Base-by-base conservation (phyloP, 495 filamentous ascomycete species). In the Aspergillus ostianus region DNA sequence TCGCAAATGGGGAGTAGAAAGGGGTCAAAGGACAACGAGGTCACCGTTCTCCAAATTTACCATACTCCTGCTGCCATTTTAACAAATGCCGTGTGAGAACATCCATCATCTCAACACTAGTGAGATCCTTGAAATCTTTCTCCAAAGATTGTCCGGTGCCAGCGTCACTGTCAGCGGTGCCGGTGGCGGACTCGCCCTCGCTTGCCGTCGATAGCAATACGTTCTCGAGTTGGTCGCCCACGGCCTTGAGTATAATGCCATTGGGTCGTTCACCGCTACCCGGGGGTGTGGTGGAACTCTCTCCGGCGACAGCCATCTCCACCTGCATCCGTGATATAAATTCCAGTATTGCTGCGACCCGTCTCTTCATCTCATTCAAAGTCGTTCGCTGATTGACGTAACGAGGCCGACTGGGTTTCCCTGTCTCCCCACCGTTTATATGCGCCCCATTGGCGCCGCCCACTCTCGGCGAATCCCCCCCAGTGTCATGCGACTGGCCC, bases 281-380 rank as follows among this genome's bases (percentile, higher is more conserved):
- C 5, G 75, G 72, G 15, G 72, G 75, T 4, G 77, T 75, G 27
- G 66, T 72, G 54, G 26, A 52, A 21, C 72, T 76, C 50, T 80
- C 73, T 20, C 73, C 70, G 36, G 73, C 68, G 3, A 70, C 85
- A 0, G 91, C 93, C 77, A 97, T 84, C 69, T 98, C 94, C 13
- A 96, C 80, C 66, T 97, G 93, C 62, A 91, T 93, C 49, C 90
- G 85, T 8, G 90, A 87, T 64, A 98, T 97, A 71, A 90, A 97
- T 47, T 96, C 92, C 17, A 95, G 78, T 56, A 98, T 93, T 15
- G 81, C 87, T 2, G 87, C 85, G 4, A 92, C 92, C 8, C 90
- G 85, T 59, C 90, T 84, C 73, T 91, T 92, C 89, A 97, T 94
- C 63, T 97, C 93, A 58, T 87, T 88, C 86, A 97, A 90, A 27